These are phyloP conservation scores for Ogataea henricii DNA, from an alignment of 805 yeast species.

Conservation along the genomic window DNA sequence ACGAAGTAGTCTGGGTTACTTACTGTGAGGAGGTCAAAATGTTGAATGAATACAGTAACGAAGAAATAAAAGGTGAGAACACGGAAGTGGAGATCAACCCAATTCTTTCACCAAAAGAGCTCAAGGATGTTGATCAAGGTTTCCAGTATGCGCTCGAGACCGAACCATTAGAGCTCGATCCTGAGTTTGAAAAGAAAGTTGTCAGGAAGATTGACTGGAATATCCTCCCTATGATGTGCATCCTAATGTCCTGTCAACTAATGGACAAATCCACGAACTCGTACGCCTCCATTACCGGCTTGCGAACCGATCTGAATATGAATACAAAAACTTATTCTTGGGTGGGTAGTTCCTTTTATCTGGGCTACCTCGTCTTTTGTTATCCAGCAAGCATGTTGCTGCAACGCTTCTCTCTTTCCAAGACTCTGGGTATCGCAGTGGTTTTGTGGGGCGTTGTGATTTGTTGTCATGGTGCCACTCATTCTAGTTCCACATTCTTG, in stretches of 20 bases:
- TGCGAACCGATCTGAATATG: constrained; percentile 38
- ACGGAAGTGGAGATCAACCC: constrained; percentile 3
- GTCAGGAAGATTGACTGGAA: constrained; percentile 41
- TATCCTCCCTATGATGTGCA: constrained; percentile 40
- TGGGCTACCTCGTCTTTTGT: constrained; percentile 49
- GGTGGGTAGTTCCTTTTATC: constrained; percentile 47
- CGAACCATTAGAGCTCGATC: constrained; percentile 21
- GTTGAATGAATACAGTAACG: neutral
- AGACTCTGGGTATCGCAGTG: constrained; percentile 49
- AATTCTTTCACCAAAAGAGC: constrained; percentile 13
- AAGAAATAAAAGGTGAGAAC: neutral
- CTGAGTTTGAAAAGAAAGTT: constrained; percentile 34
- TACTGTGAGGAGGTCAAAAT: neutral
- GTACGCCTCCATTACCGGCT: constrained; percentile 41
- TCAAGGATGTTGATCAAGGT: constrained; percentile 42
- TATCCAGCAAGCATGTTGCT: constrained; percentile 46
- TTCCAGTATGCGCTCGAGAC: constrained; percentile 36
- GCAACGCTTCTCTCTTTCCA: constrained; percentile 56
- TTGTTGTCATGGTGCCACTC: constrained; percentile 41
- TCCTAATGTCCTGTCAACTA: constrained; percentile 39
- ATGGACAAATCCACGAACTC: constrained; percentile 44
- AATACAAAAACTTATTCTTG: constrained; percentile 40
- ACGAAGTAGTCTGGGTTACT: neutral
- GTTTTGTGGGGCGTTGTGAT: constrained; percentile 50
- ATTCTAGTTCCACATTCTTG: constrained; percentile 43